Percentiles rank a stretch among this genome's conserved stretches.
Evolutionary conservation across 495 filamentous ascomycete genomes (phyloP).

Genomic region (Neurospora sp.): DNA sequence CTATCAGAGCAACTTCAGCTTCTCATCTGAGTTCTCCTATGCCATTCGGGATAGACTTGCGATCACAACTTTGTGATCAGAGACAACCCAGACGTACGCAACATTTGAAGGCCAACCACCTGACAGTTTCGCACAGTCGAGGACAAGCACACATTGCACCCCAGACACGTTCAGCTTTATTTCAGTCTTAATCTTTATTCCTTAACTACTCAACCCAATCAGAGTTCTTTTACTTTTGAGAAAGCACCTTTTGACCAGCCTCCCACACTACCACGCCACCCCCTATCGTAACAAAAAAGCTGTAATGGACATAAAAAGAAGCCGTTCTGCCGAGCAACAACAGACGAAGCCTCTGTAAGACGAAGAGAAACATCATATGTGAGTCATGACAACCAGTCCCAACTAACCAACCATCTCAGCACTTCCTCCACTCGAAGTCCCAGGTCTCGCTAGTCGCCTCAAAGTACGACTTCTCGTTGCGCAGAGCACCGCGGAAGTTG

Average conservation of each 20-base stretch:
- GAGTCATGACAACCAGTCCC: neutral
- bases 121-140: neutral
- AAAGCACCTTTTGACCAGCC: neutral
- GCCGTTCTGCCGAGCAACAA: neutral
- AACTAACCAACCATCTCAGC: conserved; percentile 12
- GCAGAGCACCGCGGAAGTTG: conserved; percentile 35
- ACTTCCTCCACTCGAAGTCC: conserved; percentile 34
- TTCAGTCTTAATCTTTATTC: neutral
- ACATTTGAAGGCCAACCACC: neutral
- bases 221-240: neutral
- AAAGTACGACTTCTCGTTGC: conserved; percentile 27
- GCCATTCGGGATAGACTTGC: neutral
- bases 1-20: neutral
- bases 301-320: neutral
- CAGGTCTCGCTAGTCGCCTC: conserved; percentile 30
- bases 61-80: neutral
- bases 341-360: neutral
- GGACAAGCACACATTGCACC: neutral
- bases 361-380: neutral
- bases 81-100: neutral
- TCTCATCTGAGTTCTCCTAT: neutral
- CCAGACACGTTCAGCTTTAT: neutral
- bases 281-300: neutral
- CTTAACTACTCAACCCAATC: neutral
- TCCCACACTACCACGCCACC: neutral